Evolutionary conservation across 2,329 filamentous ascomycete genomes (phyloP).

Genomic region (Epichloe sylvatica): DNA sequence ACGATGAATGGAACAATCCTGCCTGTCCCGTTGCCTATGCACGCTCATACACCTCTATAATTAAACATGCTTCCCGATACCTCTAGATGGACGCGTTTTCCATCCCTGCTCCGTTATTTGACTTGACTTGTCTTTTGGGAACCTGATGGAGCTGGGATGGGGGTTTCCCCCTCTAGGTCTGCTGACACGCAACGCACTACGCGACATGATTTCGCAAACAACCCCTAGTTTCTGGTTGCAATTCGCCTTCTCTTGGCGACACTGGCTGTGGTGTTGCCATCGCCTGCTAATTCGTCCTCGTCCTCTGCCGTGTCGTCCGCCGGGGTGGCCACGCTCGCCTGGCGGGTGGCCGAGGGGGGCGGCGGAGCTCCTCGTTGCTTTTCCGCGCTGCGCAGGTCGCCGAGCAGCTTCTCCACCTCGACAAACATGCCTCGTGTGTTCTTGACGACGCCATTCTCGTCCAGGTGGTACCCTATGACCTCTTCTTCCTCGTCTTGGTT

Average conservation of each 20-base stretch:
- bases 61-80: not conserved
- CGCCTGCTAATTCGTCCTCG: constrained; percentile 32
- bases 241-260: constrained; percentile 24
- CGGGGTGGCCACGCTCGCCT: constrained; percentile 24
- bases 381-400: constrained; percentile 63
- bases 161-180: not conserved
- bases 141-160: no score
- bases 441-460: constrained; percentile 76
- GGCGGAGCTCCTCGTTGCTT: constrained; percentile 30
- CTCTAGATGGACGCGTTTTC: not conserved
- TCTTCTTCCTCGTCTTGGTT: constrained; percentile 30
- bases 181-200: not conserved
- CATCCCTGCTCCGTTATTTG: no score
- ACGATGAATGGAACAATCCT: no score
- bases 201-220: not conserved
- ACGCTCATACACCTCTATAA: no score
- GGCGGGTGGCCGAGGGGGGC: constrained; percentile 18
- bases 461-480: constrained; percentile 48
- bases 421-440: constrained; percentile 83
- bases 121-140: no score
- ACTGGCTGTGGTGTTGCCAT: constrained; percentile 21
- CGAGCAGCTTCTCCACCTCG: constrained; percentile 68
- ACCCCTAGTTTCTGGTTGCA: constrained; percentile 19
- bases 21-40: no score
- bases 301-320: constrained; percentile 36